phyloP scores from a whole-genome alignment of 768 basidiomycete species.

The Pleurotus tuber-regium region DNA sequence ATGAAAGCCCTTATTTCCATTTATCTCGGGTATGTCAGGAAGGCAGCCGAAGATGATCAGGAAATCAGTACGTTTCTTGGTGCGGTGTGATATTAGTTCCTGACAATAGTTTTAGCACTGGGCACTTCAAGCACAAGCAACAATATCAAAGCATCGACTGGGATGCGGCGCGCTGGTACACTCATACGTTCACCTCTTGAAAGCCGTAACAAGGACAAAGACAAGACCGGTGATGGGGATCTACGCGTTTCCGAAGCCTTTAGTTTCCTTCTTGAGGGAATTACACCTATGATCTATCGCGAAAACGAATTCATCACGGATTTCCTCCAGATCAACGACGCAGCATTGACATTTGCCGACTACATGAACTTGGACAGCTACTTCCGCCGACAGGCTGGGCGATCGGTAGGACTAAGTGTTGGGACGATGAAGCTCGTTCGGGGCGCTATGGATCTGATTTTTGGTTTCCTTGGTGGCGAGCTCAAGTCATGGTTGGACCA shows the following conservation, averaged over 20 bases:
- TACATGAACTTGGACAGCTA: constrained; percentile 93
- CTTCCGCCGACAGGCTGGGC: constrained; percentile 88
- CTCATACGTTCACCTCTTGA: constrained; percentile 80
- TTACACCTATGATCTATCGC: constrained; percentile 69
- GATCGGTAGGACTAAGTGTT: constrained; percentile 62
- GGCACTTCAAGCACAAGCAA: constrained; percentile 35
- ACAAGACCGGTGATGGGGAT: constrained; percentile 54
- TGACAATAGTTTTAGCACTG: constrained; percentile 38
- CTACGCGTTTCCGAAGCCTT: constrained; percentile 76
- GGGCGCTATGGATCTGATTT: constrained; percentile 91
- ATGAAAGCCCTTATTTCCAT: constrained; percentile 68
- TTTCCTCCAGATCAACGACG: constrained; percentile 90
- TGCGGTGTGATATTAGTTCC: background rate
- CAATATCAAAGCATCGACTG: constrained; percentile 47
- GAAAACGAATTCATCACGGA: constrained; percentile 90
- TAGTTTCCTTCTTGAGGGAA: constrained; percentile 68
- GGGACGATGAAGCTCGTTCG: constrained; percentile 78
- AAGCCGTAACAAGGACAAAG: constrained; percentile 53
- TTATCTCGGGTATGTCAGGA: constrained; percentile 62
- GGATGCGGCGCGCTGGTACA: constrained; percentile 82
- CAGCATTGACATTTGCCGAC: constrained; percentile 89
- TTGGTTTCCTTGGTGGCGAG: constrained; percentile 86
- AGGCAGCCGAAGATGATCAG: constrained; percentile 65
- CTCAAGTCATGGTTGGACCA: constrained; percentile 83
- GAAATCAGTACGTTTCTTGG: constrained; percentile 57